A percentile compares a stretch with the other conserved stretches of the same genome.
These are phyloP conservation scores for Excoecaria agallocha DNA, from an alignment of 345 rosid species.

Conservation along the genomic window DNA sequence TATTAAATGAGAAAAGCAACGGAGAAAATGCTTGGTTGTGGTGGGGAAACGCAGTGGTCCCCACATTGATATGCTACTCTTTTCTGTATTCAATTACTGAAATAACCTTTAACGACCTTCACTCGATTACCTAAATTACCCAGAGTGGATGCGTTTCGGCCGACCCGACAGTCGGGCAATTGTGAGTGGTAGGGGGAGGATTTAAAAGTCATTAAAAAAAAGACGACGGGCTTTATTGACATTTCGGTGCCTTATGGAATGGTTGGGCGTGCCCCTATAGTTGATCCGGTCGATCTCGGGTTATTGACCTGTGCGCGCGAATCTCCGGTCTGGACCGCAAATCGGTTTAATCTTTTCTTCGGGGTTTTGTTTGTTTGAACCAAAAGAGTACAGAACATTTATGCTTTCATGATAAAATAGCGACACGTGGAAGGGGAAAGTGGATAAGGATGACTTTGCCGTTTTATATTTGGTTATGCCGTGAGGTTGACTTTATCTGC, in stretches of 20 bases:
- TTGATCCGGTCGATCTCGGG: neutral
- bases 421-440: neutral
- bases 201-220: neutral
- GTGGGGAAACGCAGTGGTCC: conserved; percentile 23
- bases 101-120: neutral
- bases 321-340: neutral
- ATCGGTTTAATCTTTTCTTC: neutral
- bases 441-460: neutral
- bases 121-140: neutral
- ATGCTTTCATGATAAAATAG: neutral
- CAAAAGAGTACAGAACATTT: neutral
- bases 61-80: neutral
- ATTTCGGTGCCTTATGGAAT: neutral
- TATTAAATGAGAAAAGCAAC: neutral
- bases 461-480: too few species aligned
- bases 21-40: conserved; percentile 17
- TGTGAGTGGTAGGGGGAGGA: neutral
- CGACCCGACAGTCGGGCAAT: neutral
- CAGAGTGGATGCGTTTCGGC: too few species aligned
- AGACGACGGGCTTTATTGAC: neutral
- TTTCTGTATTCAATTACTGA: neutral
- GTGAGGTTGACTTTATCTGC: too few species aligned
- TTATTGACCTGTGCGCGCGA: neutral
- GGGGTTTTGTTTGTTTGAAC: neutral
- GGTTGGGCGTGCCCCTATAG: neutral